Evolutionary conservation across 2,329 filamentous ascomycete genomes (phyloP).

Genomic region (Colletotrichum graminicola): DNA sequence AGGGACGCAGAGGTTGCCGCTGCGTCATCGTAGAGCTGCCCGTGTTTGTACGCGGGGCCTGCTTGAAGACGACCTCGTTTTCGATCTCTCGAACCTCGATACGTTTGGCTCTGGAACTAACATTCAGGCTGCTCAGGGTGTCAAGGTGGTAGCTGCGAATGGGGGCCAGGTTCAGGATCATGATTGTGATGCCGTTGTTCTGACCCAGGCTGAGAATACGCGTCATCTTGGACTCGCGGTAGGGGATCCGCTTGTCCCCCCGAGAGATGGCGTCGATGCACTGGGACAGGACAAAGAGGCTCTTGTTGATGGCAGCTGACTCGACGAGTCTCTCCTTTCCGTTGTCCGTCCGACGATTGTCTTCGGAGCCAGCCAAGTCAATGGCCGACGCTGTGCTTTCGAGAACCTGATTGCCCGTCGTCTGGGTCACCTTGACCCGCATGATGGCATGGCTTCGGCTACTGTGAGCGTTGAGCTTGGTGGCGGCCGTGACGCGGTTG

Average conservation of each 20-base stretch:
- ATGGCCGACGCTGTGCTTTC: slow-evolving; percentile 93
- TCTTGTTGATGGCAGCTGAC: slow-evolving; percentile 97
- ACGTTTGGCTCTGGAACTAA: slow-evolving; percentile 94
- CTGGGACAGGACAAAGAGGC: slow-evolving; percentile 91
- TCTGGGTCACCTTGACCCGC: slow-evolving; percentile 88
- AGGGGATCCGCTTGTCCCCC: slow-evolving; percentile 83
- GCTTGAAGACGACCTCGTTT: slow-evolving; percentile 91
- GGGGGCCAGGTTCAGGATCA: slow-evolving; percentile 95
- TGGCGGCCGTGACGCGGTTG: slow-evolving; percentile 89
- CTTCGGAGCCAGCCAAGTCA: slow-evolving; percentile 94
- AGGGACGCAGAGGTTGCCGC: slow-evolving; percentile 83
- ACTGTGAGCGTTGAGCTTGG: slow-evolving; percentile 92
- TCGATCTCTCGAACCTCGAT: slow-evolving; percentile 97
- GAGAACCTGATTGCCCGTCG: slow-evolving; percentile 73
- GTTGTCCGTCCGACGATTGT: slow-evolving; percentile 94
- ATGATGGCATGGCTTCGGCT: slow-evolving; percentile 92
- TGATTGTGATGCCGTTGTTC: slow-evolving; percentile 94
- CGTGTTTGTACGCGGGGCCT: slow-evolving; percentile 69
- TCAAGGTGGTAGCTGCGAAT: slow-evolving; percentile 94
- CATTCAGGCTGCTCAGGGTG: slow-evolving; percentile 92
- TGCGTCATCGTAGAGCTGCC: slow-evolving; percentile 57
- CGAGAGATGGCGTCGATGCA: slow-evolving; percentile 94
- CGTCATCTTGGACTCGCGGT: slow-evolving; percentile 97
- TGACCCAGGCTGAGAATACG: slow-evolving; percentile 91
- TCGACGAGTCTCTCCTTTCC: slow-evolving; percentile 93